These are phyloP conservation scores for Nemania serpens DNA, from an alignment of 2,329 filamentous ascomycete species.

Conservation along the genomic window DNA sequence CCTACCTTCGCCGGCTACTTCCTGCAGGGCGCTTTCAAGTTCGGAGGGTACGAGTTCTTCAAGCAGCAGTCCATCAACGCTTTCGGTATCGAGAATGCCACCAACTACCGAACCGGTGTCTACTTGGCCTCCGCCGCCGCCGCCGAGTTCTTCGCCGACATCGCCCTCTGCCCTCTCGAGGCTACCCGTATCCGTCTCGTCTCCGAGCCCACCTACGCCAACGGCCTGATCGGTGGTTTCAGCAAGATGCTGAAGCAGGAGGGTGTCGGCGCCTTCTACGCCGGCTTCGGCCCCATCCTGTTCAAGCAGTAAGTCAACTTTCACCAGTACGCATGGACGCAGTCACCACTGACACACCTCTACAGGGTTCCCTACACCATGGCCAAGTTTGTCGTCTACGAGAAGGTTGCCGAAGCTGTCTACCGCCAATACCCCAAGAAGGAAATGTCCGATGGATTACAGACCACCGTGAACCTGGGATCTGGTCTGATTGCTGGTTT, in stretches of 20 bases:
- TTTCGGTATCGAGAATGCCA: slow-evolving; percentile 67
- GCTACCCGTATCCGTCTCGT: slow-evolving; percentile 79
- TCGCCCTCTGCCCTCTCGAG: slow-evolving; percentile 76
- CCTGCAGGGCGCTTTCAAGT: slow-evolving; percentile 80
- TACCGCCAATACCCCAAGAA: slow-evolving; percentile 67
- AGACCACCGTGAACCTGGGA: slow-evolving; percentile 73
- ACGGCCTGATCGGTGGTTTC: slow-evolving; percentile 69
- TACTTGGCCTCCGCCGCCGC: slow-evolving; percentile 64
- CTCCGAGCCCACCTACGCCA: slow-evolving; percentile 72
- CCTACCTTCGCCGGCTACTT: slow-evolving; percentile 78
- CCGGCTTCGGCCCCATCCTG: slow-evolving; percentile 73
- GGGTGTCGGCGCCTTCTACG: slow-evolving; percentile 75
- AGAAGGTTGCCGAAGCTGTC: slow-evolving; percentile 72
- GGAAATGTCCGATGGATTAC: slow-evolving; percentile 61
- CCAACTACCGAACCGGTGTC: slow-evolving; percentile 69
- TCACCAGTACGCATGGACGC: neutral
- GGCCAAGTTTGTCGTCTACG: slow-evolving; percentile 81
- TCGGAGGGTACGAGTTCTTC: slow-evolving; percentile 82
- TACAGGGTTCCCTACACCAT: slow-evolving; percentile 76
- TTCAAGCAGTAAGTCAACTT: slow-evolving; percentile 65
- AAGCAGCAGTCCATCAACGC: slow-evolving; percentile 76
- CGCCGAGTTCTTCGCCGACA: slow-evolving; percentile 62
- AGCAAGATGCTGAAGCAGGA: slow-evolving; percentile 71
- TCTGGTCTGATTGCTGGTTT: slow-evolving; percentile 79
- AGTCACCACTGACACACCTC: slow-evolving; percentile 3